A percentile compares a stretch with the other conserved stretches of the same genome.
Conservation (phyloP, 768 basidiomycete genomes). For the Panellus pusillus region DNA sequence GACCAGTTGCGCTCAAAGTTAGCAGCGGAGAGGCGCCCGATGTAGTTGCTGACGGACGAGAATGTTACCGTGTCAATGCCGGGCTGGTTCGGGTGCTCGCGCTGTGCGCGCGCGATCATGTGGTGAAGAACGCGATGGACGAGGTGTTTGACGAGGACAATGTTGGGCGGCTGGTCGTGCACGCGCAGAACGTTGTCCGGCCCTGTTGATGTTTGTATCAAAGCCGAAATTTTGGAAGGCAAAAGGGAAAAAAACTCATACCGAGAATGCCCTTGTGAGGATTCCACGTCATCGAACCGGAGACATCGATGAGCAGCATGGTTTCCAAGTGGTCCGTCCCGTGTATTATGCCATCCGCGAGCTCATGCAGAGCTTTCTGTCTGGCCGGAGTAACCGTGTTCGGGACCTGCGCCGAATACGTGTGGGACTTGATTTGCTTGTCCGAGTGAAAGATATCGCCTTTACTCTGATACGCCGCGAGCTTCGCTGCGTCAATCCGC, state of each 20-base stretch:
- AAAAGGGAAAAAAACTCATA: not conserved
- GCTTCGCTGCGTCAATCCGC: not conserved
- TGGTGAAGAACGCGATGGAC: constrained; percentile 5
- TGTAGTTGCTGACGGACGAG: not conserved
- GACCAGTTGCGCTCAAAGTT: not conserved
- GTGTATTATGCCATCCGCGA: not conserved
- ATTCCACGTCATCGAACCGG: constrained; percentile 5
- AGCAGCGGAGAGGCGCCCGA: constrained; percentile 1
- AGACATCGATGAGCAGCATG: constrained; percentile 5
- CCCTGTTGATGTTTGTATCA: not conserved
- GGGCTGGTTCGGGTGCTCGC: not conserved
- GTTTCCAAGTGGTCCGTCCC: constrained; percentile 2
- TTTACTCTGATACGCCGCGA: constrained; percentile 1
- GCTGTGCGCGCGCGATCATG: constrained; percentile 4
- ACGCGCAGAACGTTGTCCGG: not conserved
- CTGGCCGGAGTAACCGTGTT: constrained; percentile 1
- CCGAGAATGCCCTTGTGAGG: constrained; percentile 1
- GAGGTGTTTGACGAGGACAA: constrained; percentile 4
- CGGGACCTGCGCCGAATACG: constrained; percentile 1
- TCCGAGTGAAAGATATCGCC: constrained; percentile 6
- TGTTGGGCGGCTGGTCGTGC: constrained; percentile 3
- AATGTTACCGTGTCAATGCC: constrained; percentile 5
- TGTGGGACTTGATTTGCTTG: not conserved
- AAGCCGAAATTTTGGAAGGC: not conserved
- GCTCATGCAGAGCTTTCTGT: constrained; percentile 1